These are phyloP conservation scores for Zizania palustris DNA, from an alignment of 202 grass and related monocot species.

Conservation along the genomic window DNA sequence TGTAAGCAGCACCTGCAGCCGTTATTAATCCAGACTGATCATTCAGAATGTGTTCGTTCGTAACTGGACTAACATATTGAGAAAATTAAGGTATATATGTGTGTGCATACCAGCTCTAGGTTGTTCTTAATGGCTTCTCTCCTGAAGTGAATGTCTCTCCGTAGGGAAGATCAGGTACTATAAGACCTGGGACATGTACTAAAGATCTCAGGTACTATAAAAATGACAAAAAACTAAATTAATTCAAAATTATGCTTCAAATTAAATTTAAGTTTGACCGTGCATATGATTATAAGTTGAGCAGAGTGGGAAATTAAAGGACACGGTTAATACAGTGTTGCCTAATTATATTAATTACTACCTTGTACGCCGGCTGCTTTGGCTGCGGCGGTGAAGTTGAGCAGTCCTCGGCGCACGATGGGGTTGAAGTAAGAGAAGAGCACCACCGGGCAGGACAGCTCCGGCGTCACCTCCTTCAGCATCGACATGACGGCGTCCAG, in stretches of 20 bases:
- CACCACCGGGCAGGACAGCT: slow-evolving; percentile 61
- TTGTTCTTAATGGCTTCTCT: slow-evolving; percentile 42
- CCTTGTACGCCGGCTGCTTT: slow-evolving; percentile 36
- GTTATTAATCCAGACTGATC: not conserved
- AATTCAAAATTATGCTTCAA: too few species aligned
- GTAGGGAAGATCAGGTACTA: slow-evolving; percentile 52
- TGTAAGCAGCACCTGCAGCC: slow-evolving; percentile 8
- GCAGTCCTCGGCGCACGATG: not conserved
- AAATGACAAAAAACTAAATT: too few species aligned
- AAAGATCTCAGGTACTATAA: too few species aligned
- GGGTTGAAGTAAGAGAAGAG: slow-evolving; percentile 52
- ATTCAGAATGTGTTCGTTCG: too few species aligned
- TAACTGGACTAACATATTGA: too few species aligned
- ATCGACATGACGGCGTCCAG: slow-evolving; percentile 38
- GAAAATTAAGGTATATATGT: not conserved
- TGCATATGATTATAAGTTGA: too few species aligned
- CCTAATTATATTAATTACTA: not conserved
- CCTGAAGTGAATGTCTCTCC: not conserved
- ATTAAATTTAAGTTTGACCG: too few species aligned
- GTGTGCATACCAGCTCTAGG: slow-evolving; percentile 41
- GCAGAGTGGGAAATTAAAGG: too few species aligned
- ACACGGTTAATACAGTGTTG: not conserved
- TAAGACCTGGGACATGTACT: slow-evolving; percentile 44
- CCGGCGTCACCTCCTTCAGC: slow-evolving; percentile 55
- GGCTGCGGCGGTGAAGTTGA: slow-evolving; percentile 26